Evolutionary conservation across 495 filamentous ascomycete species (phyloP).

Genomic region (Penicillium malachiteum): DNA sequence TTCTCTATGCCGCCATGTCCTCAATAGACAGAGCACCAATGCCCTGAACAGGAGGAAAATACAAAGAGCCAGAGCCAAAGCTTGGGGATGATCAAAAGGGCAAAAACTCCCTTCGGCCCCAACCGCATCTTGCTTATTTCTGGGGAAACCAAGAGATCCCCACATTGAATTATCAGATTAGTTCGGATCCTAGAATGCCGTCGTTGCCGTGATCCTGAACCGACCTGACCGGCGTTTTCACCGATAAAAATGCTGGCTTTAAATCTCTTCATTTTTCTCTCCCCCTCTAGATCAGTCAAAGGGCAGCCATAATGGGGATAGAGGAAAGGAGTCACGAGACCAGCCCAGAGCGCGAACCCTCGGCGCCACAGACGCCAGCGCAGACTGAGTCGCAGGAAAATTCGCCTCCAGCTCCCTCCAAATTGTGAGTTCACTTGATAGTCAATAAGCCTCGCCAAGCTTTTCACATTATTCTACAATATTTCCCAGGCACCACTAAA

Average conservation of each 20-base stretch:
- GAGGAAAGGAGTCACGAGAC: not conserved
- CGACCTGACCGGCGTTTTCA: not conserved
- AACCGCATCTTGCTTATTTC: not conserved
- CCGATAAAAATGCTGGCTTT: not conserved
- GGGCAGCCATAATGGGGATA: not conserved
- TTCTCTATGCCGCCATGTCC: not conserved
- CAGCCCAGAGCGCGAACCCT: not conserved
- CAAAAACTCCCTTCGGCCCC: not conserved
- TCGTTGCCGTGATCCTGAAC: conserved; percentile 2
- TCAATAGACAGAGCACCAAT: not conserved
- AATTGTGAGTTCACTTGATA: conserved; percentile 1
- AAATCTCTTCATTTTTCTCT: not conserved
- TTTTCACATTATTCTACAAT: not conserved
- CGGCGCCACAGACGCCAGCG: not conserved
- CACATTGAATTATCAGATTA: not conserved
- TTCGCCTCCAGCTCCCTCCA: not conserved
- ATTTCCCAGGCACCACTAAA: too few species aligned
- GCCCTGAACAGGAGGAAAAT: not conserved
- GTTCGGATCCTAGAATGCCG: conserved; percentile 1
- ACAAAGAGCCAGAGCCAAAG: too few species aligned
- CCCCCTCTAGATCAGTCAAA: not conserved
- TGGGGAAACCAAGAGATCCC: not conserved
- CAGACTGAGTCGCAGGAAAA: conserved; percentile 5
- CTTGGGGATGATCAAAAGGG: not conserved
- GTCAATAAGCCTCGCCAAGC: conserved; percentile 2